These are phyloP conservation scores for Fusarium mangiferae DNA, from an alignment of 2,329 filamentous ascomycete genomes.

Conservation along the genomic window DNA sequence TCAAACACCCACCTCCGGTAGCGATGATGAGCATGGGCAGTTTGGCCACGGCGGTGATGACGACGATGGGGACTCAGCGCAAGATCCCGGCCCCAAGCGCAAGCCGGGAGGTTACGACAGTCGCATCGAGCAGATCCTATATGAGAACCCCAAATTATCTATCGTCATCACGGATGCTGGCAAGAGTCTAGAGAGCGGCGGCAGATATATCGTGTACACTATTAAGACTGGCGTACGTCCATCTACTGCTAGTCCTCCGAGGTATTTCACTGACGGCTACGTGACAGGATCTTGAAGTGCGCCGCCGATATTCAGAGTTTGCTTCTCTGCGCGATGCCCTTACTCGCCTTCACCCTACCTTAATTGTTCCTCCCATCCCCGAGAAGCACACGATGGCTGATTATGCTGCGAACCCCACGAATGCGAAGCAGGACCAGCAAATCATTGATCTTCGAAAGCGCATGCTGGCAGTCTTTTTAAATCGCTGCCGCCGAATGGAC, in stretches of 20 bases:
- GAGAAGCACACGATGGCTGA: constrained; percentile 99
- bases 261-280: constrained; percentile 1
- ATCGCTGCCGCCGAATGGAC: constrained; percentile 92
- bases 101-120: constrained; percentile 93
- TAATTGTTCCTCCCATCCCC: constrained; percentile 95
- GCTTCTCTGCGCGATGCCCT: constrained; percentile 89
- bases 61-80: constrained; percentile 57
- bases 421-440: constrained; percentile 95
- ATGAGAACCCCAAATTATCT: constrained; percentile 89
- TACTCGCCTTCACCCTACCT: constrained; percentile 90
- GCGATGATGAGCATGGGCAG: constrained; percentile 65
- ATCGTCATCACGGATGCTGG: constrained; percentile 95
- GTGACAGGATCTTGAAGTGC: constrained; percentile 88
- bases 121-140: constrained; percentile 95
- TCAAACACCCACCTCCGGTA: constrained; percentile 77
- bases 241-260: not conserved
- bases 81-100: constrained; percentile 62
- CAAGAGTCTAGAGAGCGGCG: constrained; percentile 92
- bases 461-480: constrained; percentile 95
- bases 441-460: constrained; percentile 97
- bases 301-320: constrained; percentile 96
- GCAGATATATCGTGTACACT: constrained; percentile 96
- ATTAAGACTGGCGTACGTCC: constrained; percentile 86
- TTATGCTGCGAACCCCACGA: constrained; percentile 97
- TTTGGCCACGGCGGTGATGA: constrained; percentile 54